Evolutionary conservation across 768 basidiomycete species (phyloP).

Genomic region (Trametes gibbosa): DNA sequence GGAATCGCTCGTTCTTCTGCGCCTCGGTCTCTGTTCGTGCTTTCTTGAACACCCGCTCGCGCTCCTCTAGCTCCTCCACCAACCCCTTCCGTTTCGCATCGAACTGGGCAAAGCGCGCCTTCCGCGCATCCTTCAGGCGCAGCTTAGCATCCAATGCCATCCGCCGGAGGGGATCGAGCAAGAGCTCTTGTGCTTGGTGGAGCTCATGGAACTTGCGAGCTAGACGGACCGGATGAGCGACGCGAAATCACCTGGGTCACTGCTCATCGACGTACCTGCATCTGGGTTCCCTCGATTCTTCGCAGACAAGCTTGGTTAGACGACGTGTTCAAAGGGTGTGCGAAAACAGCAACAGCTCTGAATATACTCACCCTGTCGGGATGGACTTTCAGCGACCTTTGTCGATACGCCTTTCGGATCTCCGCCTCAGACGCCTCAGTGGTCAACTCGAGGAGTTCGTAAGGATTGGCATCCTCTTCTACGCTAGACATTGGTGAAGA

Average conservation of each 20-base stretch:
- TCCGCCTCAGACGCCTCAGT: conserved; percentile 72
- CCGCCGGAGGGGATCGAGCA: conserved; percentile 77
- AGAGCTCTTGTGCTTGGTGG: conserved; percentile 74
- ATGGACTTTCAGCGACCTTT: conserved; percentile 81
- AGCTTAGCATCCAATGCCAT: conserved; percentile 78
- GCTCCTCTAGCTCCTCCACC: conserved; percentile 75
- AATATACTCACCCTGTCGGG: conserved; percentile 70
- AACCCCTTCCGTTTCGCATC: conserved; percentile 73
- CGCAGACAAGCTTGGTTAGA: conserved; percentile 15
- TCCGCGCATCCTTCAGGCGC: conserved; percentile 65
- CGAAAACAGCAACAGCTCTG: background rate
- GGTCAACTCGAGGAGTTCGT: conserved; percentile 63
- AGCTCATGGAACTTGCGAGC: conserved; percentile 84
- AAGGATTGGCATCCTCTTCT: conserved; percentile 68
- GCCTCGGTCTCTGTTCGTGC: conserved; percentile 58
- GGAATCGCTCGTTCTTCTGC: conserved; percentile 50
- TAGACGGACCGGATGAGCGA: conserved; percentile 19
- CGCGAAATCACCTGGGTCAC: background rate
- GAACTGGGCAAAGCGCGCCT: conserved; percentile 65
- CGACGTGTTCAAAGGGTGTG: conserved; percentile 13
- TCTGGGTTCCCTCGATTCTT: conserved; percentile 80
- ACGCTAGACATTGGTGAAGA: conserved; percentile 15
- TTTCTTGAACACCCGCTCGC: conserved; percentile 77
- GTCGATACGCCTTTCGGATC: conserved; percentile 75
- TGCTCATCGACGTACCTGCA: conserved; percentile 48